Percentiles rank a stretch among this genome's conserved stretches.
Conservation (phyloP, 345 rosid species). For the Kernera saxatilis region DNA sequence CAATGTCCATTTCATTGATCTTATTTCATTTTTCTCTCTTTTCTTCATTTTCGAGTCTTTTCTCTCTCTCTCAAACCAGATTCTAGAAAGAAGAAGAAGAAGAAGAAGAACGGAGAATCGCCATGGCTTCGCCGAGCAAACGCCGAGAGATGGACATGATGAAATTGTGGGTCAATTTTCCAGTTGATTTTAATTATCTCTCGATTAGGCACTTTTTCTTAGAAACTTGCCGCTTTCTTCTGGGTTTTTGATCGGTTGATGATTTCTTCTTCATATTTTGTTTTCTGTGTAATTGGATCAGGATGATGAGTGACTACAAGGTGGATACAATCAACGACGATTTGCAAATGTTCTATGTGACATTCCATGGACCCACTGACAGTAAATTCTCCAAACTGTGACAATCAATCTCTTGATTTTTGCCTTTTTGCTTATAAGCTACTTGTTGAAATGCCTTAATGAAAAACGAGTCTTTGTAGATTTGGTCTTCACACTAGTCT, state of each 20-base stretch:
- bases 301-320: conserved; percentile 80
- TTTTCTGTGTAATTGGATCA: conserved; percentile 19
- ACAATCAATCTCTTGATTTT: too few species aligned
- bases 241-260: neutral
- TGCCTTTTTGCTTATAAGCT: conserved; percentile 1
- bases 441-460: conserved; percentile 19
- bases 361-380: conserved; percentile 64
- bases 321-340: conserved; percentile 66
- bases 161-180: conserved; percentile 45
- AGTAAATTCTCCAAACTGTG: conserved; percentile 36
- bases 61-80: conserved; percentile 9
- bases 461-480: neutral
- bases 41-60: conserved; percentile 7
- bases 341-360: conserved; percentile 54
- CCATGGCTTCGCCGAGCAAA: conserved; percentile 74
- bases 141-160: conserved; percentile 76
- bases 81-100: conserved; percentile 13
- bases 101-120: conserved; percentile 12
- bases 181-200: neutral
- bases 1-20: conserved; percentile 1
- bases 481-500: conserved; percentile 5
- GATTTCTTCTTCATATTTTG: neutral
- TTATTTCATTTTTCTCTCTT: neutral
- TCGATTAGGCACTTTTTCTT: neutral
- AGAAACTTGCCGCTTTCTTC: neutral